A percentile compares a stretch with the other conserved stretches of the same genome.
These are phyloP conservation scores for Penicillium waksmanii DNA, from an alignment of 495 filamentous ascomycete species.

Conservation along the genomic window DNA sequence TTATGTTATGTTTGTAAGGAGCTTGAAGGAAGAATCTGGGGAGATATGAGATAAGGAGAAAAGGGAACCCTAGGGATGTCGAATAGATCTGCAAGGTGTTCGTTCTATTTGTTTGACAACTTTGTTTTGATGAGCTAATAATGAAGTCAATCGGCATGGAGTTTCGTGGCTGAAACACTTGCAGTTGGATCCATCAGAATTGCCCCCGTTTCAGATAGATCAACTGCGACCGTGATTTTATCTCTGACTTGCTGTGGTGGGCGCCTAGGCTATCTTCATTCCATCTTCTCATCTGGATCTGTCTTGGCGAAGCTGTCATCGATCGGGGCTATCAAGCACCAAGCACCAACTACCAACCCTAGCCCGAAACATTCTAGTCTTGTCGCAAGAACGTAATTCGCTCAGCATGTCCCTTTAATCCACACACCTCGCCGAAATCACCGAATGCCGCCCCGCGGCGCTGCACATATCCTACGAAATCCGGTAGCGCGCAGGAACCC, in stretches of 20 bases:
- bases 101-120: constrained; percentile 6
- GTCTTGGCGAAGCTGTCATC: constrained; percentile 2
- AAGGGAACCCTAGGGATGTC: constrained; percentile 1
- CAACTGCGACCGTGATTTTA: neutral
- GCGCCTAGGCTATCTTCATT: no score
- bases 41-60: constrained; percentile 4
- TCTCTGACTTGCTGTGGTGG: no score
- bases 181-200: constrained; percentile 3
- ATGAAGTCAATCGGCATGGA: constrained; percentile 8
- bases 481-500: constrained; percentile 51
- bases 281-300: neutral
- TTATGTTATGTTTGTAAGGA: no score
- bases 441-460: constrained; percentile 31
- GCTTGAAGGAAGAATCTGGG: neutral
- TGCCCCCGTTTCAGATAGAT: constrained; percentile 1
- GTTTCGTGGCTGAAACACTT: neutral
- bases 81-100: constrained; percentile 6
- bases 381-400: constrained; percentile 36
- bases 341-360: neutral
- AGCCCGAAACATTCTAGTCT: constrained; percentile 6
- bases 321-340: neutral
- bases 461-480: constrained; percentile 48
- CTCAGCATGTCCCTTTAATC: constrained; percentile 30
- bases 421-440: constrained; percentile 38
- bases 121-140: constrained; percentile 10